phyloP scores from a whole-genome alignment of 805 yeast genomes.

The Wickerhamiella hasegawae region DNA sequence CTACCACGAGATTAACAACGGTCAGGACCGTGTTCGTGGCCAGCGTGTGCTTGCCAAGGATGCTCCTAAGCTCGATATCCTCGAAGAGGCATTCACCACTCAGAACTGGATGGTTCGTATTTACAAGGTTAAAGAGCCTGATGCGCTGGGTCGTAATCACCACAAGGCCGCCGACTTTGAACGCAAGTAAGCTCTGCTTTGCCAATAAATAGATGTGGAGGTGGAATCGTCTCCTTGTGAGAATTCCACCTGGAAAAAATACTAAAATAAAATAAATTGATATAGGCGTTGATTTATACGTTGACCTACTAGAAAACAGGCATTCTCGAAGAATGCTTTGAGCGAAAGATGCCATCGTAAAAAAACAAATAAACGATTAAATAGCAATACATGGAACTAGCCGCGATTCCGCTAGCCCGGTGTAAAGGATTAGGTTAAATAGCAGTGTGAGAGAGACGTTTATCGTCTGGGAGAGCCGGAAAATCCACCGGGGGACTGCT shows the following conservation, averaged over 20 bases:
- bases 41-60: constrained; percentile 44
- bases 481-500: constrained; percentile 6
- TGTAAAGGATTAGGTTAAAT: too few relatives aligned
- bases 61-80: constrained; percentile 45
- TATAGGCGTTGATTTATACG: background rate
- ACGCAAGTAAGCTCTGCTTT: background rate
- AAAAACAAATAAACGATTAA: too few relatives aligned
- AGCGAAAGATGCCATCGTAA: too few relatives aligned
- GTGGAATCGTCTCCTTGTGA: too few relatives aligned
- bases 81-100: constrained; percentile 89
- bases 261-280: too few relatives aligned
- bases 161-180: constrained; percentile 9
- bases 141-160: constrained; percentile 65
- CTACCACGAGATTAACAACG: constrained; percentile 54
- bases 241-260: too few relatives aligned
- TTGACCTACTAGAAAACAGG: background rate
- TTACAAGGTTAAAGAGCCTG: constrained; percentile 79
- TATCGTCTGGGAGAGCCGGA: constrained; percentile 11
- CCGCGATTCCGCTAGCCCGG: background rate
- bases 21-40: constrained; percentile 70
- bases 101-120: constrained; percentile 96
- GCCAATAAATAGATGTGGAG: too few relatives aligned
- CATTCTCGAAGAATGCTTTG: too few relatives aligned
- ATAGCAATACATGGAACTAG: too few relatives aligned
- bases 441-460: too few relatives aligned